A percentile compares a stretch with the other conserved stretches of the same genome.
Conservation (phyloP, 2,329 filamentous ascomycete species). For the Monilinia laxa region DNA sequence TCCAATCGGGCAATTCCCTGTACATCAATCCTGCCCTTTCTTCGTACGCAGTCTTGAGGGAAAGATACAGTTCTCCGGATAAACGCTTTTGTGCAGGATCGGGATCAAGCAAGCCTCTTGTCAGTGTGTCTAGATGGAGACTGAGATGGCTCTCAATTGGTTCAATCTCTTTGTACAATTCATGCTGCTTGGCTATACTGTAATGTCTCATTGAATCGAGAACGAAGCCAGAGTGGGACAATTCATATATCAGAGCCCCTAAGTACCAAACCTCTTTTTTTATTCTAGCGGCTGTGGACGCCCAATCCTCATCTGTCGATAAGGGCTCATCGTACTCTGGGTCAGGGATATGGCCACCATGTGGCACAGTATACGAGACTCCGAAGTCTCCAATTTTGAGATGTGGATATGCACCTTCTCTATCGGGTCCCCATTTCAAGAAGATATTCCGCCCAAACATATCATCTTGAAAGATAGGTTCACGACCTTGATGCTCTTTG, state of each 20-base stretch:
- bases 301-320: not conserved
- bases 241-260: not conserved
- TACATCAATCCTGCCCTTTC: not conserved
- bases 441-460: slow-evolving; percentile 1
- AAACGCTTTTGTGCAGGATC: not conserved
- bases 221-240: not conserved
- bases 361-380: not conserved
- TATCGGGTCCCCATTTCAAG: slow-evolving; percentile 2
- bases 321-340: not conserved
- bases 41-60: not conserved
- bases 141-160: not conserved
- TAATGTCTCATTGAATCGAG: not conserved
- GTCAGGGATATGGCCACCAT: not conserved
- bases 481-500: not conserved
- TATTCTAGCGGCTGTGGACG: not conserved
- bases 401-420: not conserved
- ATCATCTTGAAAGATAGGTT: slow-evolving; percentile 1
- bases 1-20: not conserved
- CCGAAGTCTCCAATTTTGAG: slow-evolving; percentile 20
- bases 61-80: not conserved
- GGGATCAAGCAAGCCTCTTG: not conserved
- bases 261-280: not conserved
- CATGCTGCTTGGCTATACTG: not conserved
- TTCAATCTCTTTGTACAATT: not conserved
- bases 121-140: not conserved